Evolutionary conservation across 1,284 basidiomycete genomes (phyloP).

Genomic region (Rhodofomes roseus): DNA sequence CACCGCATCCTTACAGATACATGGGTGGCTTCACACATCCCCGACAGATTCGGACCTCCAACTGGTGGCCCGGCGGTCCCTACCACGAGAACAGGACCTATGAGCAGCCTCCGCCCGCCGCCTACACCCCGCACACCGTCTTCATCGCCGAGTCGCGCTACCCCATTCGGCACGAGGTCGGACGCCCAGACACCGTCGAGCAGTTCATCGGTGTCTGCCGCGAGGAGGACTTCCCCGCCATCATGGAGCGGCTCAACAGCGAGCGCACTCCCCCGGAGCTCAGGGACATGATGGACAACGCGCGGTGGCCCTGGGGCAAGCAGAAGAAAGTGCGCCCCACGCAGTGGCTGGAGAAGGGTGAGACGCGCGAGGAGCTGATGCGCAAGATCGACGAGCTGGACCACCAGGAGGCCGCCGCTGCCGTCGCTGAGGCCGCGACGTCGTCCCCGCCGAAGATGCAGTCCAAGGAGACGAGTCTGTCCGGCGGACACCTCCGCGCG

Average conservation of each 20-base stretch:
- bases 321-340: constrained; percentile 12
- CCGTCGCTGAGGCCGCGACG: background rate
- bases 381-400: background rate
- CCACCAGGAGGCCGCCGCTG: background rate
- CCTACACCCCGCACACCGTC: constrained; percentile 40
- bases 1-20: constrained; percentile 18
- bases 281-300: constrained; percentile 36
- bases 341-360: constrained; percentile 27
- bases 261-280: constrained; percentile 9
- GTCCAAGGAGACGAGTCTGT: background rate
- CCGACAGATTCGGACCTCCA: constrained; percentile 32
- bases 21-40: constrained; percentile 41
- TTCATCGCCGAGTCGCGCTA: constrained; percentile 38
- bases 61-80: constrained; percentile 36
- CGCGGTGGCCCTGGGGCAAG: constrained; percentile 33
- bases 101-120: constrained; percentile 29
- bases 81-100: constrained; percentile 30
- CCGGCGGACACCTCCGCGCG: background rate
- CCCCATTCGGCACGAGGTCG: constrained; percentile 27
- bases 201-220: constrained; percentile 36
- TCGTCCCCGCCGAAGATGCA: background rate
- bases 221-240: constrained; percentile 28
- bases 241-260: constrained; percentile 32
- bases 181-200: constrained; percentile 31
- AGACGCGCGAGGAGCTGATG: constrained; percentile 8